A percentile compares a stretch with the other conserved stretches of the same genome.
These are phyloP conservation scores for Escovopsis sp. DNA, from an alignment of 2,329 filamentous ascomycete species.

Conservation along the genomic window DNA sequence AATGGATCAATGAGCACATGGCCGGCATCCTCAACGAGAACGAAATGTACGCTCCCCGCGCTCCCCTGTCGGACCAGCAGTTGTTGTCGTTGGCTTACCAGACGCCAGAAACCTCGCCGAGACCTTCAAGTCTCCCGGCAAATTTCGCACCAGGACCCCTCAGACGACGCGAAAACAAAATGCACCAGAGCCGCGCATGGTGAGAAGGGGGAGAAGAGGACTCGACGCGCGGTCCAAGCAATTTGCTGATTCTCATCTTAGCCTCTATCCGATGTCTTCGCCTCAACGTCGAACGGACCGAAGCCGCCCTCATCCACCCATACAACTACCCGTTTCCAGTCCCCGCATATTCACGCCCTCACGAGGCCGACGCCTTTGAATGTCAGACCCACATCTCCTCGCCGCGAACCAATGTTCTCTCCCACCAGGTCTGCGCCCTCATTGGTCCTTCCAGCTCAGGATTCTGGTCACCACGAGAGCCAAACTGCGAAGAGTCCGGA, in stretches of 20 bases:
- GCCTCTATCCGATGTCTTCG: slow-evolving; percentile 47
- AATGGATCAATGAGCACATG: slow-evolving; percentile 99
- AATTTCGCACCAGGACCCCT: slow-evolving; percentile 68
- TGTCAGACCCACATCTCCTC: slow-evolving; percentile 19
- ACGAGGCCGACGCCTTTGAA: slow-evolving; percentile 19
- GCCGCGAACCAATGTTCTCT: slow-evolving; percentile 16
- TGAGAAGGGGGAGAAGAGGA: slow-evolving; percentile 26
- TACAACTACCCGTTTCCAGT: slow-evolving; percentile 31
- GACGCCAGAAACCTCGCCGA: slow-evolving; percentile 66
- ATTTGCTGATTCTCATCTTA: slow-evolving; percentile 20
- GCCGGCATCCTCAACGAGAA: slow-evolving; percentile 78
- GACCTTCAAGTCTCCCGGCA: slow-evolving; percentile 88
- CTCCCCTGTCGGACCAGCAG: not conserved
- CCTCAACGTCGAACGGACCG: slow-evolving; percentile 37
- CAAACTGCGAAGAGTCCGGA: slow-evolving; percentile 26
- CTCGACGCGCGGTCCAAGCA: not conserved
- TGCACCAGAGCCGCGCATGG: slow-evolving; percentile 44
- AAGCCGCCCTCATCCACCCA: slow-evolving; percentile 35
- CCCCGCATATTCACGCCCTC: slow-evolving; percentile 44
- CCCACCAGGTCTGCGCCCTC: slow-evolving; percentile 13
- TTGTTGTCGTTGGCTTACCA: slow-evolving; percentile 4
- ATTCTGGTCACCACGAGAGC: slow-evolving; percentile 62
- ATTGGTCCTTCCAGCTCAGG: slow-evolving; percentile 20
- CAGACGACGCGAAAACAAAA: slow-evolving; percentile 51
- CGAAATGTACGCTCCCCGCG: slow-evolving; percentile 48